Conservation (phyloP, 192 early-diverging fungal species). For the Coemansia sp. region DNA sequence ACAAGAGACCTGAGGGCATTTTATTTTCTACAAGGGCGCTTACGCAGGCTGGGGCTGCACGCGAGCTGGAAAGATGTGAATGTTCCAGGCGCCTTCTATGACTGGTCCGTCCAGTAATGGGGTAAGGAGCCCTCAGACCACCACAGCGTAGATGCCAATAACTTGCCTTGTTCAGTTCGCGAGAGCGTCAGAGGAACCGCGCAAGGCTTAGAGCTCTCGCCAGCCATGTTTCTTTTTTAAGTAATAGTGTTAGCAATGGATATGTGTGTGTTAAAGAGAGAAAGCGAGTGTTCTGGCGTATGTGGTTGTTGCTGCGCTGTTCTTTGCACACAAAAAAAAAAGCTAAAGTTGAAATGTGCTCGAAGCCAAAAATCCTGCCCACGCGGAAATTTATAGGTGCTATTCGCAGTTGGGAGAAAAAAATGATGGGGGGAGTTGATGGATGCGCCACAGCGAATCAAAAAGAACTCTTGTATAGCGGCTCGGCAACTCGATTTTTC, state of each 20-base stretch:
- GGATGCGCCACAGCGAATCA: neutral
- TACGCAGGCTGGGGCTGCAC: neutral
- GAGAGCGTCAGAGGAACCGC: conserved; percentile 10
- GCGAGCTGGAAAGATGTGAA: neutral
- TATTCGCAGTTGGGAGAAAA: neutral
- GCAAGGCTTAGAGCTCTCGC: conserved; percentile 5
- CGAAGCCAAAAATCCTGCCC: neutral
- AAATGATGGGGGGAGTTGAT: neutral
- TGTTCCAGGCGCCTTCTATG: conserved; percentile 6
- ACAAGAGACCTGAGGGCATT: neutral
- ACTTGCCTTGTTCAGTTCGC: conserved; percentile 34
- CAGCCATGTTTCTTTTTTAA: conserved; percentile 12
- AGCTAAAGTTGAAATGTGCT: neutral
- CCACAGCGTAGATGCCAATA: neutral
- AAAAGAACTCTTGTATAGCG: neutral
- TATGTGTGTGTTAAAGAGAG: neutral
- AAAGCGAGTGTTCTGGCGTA: neutral
- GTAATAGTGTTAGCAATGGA: neutral
- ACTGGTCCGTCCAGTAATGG: conserved; percentile 1
- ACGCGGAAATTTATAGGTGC: neutral
- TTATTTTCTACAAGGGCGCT: neutral
- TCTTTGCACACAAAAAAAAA: neutral
- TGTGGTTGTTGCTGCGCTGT: neutral
- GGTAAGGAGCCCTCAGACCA: neutral
- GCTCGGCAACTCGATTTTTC: neutral